Evolutionary conservation across 2,329 filamentous ascomycete species (phyloP), one percentile per base, ranked within the genome.

Genomic region (Monosporascus sp.): DNA sequence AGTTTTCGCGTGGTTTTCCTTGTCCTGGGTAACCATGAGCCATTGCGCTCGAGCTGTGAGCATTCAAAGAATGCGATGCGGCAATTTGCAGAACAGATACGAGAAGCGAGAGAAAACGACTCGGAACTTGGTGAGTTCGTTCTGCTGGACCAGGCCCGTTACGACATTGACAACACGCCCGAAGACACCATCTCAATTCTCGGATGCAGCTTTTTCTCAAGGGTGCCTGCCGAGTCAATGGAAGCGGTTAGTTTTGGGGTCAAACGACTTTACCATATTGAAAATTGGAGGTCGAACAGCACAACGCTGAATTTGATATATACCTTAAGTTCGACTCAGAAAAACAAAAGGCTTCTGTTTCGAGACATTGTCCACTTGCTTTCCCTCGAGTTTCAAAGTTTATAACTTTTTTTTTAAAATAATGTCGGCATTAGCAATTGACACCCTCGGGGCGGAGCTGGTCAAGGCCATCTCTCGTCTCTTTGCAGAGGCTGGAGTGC

Each of bases 11-110:
- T 69, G 2, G 76, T 85, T 1, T 72, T 85, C 41, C 71, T 82
- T 31, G 69, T 84, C 0, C 63, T 76, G 0, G 80, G 81, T 0
- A 85, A 85, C 58, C 80, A 85, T 60, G 81, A 85, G 60, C 70
- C 79, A 0, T 82, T 78, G 57, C 60, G 66, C 46, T 72, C 71
- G 5, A 67, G 16, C 40, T 78, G 74, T 74, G 43, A 59, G 2
- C 55, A 61, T 0, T 64, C 68, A 0, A 62, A 68, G 31, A 31
- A 46, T 1, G 55, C 58, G 1, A 63, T 78, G 16, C 56, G 55
- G 26, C 52, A 24, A 0, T 73, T 75, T 38, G 67, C 73, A 37
- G n/a, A 63, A 2, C 48, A 64, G 0, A 55, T 66, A 3, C 41
- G 49, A 6, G 38, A 54, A 5, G 63, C 70, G 43, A 48, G 52